These are phyloP conservation scores for Yamadazyma sp. DNA, from an alignment of 1,139 yeast species.

Conservation along the genomic window DNA sequence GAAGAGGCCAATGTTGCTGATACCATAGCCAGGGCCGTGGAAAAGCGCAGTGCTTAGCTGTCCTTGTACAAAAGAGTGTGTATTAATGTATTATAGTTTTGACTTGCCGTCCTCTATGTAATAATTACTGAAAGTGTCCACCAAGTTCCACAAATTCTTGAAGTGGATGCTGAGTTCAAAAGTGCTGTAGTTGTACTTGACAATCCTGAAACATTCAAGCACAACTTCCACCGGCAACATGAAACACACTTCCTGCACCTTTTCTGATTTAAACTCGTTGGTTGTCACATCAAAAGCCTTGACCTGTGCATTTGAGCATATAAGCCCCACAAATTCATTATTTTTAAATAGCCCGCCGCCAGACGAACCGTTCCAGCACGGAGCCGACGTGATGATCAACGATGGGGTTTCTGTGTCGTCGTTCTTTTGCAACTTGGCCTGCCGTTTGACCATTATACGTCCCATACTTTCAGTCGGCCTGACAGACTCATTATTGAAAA, in stretches of 20 bases:
- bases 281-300: constrained; percentile 12
- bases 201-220: constrained; percentile 15
- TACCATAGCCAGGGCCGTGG: constrained; percentile 20
- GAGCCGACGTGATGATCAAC: constrained; percentile 53
- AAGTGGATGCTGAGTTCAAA: constrained; percentile 18
- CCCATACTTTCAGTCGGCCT: constrained; percentile 52
- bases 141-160: constrained; percentile 25
- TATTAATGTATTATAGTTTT: constrained; percentile 12
- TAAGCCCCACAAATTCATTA: constrained; percentile 48
- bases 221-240: constrained; percentile 31
- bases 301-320: constrained; percentile 62
- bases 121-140: constrained; percentile 23
- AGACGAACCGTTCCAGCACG: constrained; percentile 78
- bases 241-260: constrained; percentile 27
- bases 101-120: constrained; percentile 11
- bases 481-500: constrained; percentile 25
- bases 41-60: constrained; percentile 15
- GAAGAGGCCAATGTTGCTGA: constrained; percentile 21
- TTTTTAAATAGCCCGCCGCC: constrained; percentile 61
- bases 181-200: constrained; percentile 7
- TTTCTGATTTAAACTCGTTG: constrained; percentile 21
- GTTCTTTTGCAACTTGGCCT: constrained; percentile 2
- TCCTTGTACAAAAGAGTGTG: too few relatives aligned
- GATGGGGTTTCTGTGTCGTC: constrained; percentile 20
- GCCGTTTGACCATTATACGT: constrained; percentile 19